Evolutionary conservation across 2,329 filamentous ascomycete species (phyloP).

Genomic region (Sporothrix curviconia): DNA sequence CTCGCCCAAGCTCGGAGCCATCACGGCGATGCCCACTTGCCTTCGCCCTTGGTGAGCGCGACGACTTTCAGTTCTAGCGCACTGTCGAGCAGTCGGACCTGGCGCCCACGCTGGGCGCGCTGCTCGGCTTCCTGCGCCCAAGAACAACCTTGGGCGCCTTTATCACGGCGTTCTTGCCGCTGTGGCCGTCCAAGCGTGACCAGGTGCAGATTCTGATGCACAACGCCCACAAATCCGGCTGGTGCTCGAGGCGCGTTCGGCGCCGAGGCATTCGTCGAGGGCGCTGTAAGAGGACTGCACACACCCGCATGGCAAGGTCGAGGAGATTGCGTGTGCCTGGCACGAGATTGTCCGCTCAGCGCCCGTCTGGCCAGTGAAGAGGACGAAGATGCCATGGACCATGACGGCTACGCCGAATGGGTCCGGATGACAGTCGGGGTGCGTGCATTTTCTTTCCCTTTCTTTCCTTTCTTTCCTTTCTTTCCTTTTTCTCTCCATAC

Average conservation of each 20-base stretch:
- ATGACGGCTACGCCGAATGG: conserved; percentile 14
- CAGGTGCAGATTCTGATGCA: conserved; percentile 62
- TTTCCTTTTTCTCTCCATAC: neutral
- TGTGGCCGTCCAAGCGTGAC: conserved; percentile 63
- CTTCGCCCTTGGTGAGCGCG: conserved; percentile 40
- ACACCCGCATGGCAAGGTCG: conserved; percentile 35
- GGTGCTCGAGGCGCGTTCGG: conserved; percentile 68
- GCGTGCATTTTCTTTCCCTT: too few relatives aligned
- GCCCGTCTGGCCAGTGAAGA: conserved; percentile 14
- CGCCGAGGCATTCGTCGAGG: conserved; percentile 33
- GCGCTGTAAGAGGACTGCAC: conserved; percentile 22
- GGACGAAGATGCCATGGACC: conserved; percentile 13
- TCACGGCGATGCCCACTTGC: conserved; percentile 6
- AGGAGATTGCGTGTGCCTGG: conserved; percentile 66
- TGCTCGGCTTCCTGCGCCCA: conserved; percentile 82
- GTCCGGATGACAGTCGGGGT: conserved; percentile 35
- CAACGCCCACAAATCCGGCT: conserved; percentile 73
- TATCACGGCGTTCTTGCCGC: conserved; percentile 67
- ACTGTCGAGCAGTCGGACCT: conserved; percentile 92
- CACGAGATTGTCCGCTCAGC: conserved; percentile 28
- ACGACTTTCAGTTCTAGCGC: conserved; percentile 77
- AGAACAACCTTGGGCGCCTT: conserved; percentile 86
- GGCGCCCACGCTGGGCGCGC: conserved; percentile 76
- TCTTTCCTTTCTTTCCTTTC: neutral
- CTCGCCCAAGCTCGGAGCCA: conserved; percentile 62